Percentiles rank a stretch among this genome's conserved stretches.
Conservation (phyloP, 768 basidiomycete species). For the Coprinopsis sp. region DNA sequence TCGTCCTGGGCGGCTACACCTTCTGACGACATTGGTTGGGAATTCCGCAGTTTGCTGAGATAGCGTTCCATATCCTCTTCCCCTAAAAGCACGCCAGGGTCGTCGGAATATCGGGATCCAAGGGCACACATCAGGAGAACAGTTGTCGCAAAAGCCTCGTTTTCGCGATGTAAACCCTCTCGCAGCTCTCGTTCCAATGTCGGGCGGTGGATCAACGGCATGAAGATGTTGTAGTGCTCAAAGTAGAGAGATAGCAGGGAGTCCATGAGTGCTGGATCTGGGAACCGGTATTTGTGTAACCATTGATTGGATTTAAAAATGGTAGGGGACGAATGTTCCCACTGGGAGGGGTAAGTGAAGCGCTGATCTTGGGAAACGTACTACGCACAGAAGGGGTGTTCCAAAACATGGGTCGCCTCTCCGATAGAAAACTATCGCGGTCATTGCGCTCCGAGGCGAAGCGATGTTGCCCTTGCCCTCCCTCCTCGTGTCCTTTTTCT, state of each 20-base stretch:
- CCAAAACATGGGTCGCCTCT: no score
- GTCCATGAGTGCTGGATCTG: conserved; percentile 44
- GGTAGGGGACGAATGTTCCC: conserved; percentile 29
- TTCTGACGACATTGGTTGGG: no score
- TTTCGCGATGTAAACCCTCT: conserved; percentile 44
- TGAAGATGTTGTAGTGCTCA: conserved; percentile 41
- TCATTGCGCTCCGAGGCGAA: no score
- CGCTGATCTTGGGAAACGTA: no score
- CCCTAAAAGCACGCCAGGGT: conserved; percentile 48
- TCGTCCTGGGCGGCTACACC: no score
- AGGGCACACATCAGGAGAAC: conserved; percentile 71
- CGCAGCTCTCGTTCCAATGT: conserved; percentile 54
- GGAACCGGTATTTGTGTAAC: conserved; percentile 42
- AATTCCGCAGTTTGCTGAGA: background rate
- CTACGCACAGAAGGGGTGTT: no score
- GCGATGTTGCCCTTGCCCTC: no score
- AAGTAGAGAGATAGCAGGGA: conserved; percentile 66
- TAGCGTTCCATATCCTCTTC: conserved; percentile 19
- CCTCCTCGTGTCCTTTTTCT: no score
- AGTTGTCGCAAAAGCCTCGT: conserved; percentile 51
- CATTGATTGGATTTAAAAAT: no score
- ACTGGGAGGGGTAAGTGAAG: no score
- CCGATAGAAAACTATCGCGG: no score
- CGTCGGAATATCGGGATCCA: conserved; percentile 54
- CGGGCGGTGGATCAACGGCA: conserved; percentile 70